These are phyloP conservation scores for Chytridiales sp. DNA, from an alignment of 371 early-diverging fungal genomes.

Conservation along the genomic window DNA sequence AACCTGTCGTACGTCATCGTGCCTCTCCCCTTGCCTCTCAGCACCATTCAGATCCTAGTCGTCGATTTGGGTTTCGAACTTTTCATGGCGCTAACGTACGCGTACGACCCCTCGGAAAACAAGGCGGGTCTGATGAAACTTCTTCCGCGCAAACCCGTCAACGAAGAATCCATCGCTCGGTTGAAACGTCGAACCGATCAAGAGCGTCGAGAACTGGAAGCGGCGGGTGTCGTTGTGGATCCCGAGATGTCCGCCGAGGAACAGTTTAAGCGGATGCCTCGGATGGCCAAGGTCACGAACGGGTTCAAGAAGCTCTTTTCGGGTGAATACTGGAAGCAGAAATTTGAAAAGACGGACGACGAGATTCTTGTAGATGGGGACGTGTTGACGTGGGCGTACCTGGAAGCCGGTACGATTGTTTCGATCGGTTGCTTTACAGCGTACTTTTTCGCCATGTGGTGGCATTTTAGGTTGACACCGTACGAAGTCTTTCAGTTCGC, in stretches of 20 bases:
- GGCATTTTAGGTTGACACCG: constrained; percentile 28
- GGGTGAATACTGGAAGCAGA: constrained; percentile 33
- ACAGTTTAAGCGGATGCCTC: neutral
- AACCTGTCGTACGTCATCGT: constrained; percentile 81
- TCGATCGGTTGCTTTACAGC: constrained; percentile 69
- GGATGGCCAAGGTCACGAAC: constrained; percentile 8
- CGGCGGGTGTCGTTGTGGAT: constrained; percentile 46
- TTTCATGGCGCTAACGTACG: constrained; percentile 79
- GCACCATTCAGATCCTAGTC: constrained; percentile 81
- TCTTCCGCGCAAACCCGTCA: constrained; percentile 88
- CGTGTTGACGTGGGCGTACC: constrained; percentile 79
- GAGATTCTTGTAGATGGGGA: constrained; percentile 85
- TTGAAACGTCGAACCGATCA: constrained; percentile 54
- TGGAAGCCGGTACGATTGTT: constrained; percentile 83
- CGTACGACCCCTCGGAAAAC: constrained; percentile 90
- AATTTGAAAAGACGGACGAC: constrained; percentile 68
- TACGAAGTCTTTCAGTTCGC: constrained; percentile 18
- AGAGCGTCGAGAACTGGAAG: neutral
- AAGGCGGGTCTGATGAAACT: constrained; percentile 78
- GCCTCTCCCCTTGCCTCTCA: constrained; percentile 83
- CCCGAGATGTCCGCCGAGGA: constrained; percentile 17
- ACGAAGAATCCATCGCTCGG: constrained; percentile 62
- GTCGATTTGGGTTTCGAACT: constrained; percentile 91
- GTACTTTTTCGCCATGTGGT: constrained; percentile 71
- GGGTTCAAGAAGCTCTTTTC: constrained; percentile 37